Conservation (phyloP, 2,329 filamentous ascomycete species). For the Neonectria hederae region DNA sequence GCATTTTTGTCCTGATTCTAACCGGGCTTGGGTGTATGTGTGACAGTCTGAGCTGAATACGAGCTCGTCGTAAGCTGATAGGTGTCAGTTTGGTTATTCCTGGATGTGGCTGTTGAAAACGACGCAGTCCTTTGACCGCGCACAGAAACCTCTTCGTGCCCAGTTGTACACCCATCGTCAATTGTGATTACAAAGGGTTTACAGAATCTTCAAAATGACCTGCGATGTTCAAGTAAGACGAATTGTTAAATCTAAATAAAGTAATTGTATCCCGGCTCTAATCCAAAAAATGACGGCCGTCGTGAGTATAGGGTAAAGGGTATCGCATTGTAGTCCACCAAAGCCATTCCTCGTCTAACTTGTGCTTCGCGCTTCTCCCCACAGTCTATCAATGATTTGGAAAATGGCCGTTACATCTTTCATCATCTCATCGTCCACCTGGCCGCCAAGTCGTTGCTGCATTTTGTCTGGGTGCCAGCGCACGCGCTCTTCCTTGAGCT, state of each 20-base stretch:
- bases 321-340: slow-evolving; percentile 22
- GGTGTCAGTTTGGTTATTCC: neutral
- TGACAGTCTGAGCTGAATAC: neutral
- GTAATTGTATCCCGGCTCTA: neutral
- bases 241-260: neutral
- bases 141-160: neutral
- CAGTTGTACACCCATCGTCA: neutral
- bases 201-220: neutral
- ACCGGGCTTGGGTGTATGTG: neutral
- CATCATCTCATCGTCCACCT: slow-evolving; percentile 77
- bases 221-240: neutral
- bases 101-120: neutral
- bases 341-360: slow-evolving; percentile 4
- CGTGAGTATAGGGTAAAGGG: slow-evolving; percentile 14
- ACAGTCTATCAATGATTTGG: slow-evolving; percentile 86
- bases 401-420: slow-evolving; percentile 88
- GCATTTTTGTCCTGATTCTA: neutral
- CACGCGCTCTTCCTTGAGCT: slow-evolving; percentile 84
- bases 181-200: too few relatives aligned
- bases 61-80: neutral
- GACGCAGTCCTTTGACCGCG: neutral
- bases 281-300: neutral
- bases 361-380: slow-evolving; percentile 67
- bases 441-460: slow-evolving; percentile 82
- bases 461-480: slow-evolving; percentile 99